Percentiles rank a stretch among this genome's conserved stretches.
These are phyloP conservation scores for Galeopsis tetrahit DNA, from an alignment of 257 asterid species.

Conservation along the genomic window DNA sequence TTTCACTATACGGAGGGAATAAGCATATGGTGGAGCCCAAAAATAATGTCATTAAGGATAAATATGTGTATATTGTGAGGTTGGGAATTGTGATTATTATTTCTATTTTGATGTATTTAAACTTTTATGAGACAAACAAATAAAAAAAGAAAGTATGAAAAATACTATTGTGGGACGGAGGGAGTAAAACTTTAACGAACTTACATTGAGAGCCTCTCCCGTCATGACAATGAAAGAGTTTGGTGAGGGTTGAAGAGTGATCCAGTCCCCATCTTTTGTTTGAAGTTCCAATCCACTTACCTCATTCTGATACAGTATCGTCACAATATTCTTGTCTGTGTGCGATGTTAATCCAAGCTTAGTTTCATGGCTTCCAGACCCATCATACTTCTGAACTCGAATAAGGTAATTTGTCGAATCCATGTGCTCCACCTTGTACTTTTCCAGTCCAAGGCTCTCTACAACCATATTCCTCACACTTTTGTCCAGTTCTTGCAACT, in stretches of 20 bases:
- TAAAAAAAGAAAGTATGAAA: too few relatives aligned
- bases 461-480: conserved; percentile 49
- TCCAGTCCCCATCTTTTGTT: conserved; percentile 57
- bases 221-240: conserved; percentile 52
- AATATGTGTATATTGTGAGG: too few relatives aligned
- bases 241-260: conserved; percentile 40
- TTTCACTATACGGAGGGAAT: too few relatives aligned
- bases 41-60: too few relatives aligned
- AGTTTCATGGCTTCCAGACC: conserved; percentile 39
- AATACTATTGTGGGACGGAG: too few relatives aligned
- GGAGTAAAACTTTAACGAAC: too few relatives aligned
- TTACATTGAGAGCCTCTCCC: conserved; percentile 56
- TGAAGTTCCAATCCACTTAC: conserved; percentile 43
- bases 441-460: conserved; percentile 50
- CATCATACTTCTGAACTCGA: conserved; percentile 56
- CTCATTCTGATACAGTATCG: conserved; percentile 48
- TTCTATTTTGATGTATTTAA: too few relatives aligned
- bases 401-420: conserved; percentile 47
- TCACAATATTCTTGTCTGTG: conserved; percentile 51
- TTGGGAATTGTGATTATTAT: too few relatives aligned
- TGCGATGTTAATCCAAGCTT: conserved; percentile 50
- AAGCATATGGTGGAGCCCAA: too few relatives aligned
- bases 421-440: conserved; percentile 57
- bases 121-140: too few relatives aligned
- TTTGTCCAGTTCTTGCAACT: conserved; percentile 48